Conservation (phyloP, 2,329 filamentous ascomycete species). For the Aureobasidium sp. region DNA sequence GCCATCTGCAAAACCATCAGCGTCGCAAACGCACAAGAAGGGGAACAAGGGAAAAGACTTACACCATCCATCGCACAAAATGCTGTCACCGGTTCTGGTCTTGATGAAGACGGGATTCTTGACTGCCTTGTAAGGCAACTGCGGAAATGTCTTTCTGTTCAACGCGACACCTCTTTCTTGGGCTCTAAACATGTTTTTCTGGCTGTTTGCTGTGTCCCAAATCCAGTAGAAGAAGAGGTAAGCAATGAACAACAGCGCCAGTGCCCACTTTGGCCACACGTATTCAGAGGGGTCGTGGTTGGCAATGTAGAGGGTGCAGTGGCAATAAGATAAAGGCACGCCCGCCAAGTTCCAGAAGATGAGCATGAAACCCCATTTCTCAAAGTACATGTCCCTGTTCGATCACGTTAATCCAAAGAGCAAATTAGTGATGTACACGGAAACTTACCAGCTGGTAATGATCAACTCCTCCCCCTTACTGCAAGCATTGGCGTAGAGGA, state of each 20-base stretch:
- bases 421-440: background rate
- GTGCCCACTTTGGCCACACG: background rate
- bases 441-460: constrained; percentile 63
- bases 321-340: constrained; percentile 13
- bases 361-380: constrained; percentile 16
- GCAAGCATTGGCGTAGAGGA: constrained; percentile 79
- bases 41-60: background rate
- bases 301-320: constrained; percentile 13
- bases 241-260: background rate
- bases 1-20: background rate
- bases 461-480: constrained; percentile 82
- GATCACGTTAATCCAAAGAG: background rate
- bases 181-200: constrained; percentile 13
- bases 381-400: constrained; percentile 17
- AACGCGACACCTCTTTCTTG: constrained; percentile 6
- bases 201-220: constrained; percentile 17
- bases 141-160: constrained; percentile 14
- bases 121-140: constrained; percentile 2
- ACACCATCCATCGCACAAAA: constrained; percentile 13
- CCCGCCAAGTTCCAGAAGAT: constrained; percentile 15
- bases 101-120: constrained; percentile 7
- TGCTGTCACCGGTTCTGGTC: constrained; percentile 6
- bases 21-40: background rate
- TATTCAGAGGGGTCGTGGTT: constrained; percentile 12
- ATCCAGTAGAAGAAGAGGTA: constrained; percentile 20